These are phyloP conservation scores for Colletotrichum tropicale DNA, from an alignment of 2,329 filamentous ascomycete species.

Conservation along the genomic window DNA sequence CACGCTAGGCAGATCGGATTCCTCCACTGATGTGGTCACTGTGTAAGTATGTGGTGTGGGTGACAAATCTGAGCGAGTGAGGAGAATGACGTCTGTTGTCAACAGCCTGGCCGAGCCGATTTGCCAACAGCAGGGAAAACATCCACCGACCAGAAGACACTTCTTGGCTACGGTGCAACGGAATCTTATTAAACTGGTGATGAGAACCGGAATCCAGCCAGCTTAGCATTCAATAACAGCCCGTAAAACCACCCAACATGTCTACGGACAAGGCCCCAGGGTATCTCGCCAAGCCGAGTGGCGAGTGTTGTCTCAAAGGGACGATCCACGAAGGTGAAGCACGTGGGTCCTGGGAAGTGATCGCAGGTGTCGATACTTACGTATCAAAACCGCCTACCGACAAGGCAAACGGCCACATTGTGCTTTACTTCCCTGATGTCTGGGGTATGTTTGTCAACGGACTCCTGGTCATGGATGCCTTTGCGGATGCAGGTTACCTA, in stretches of 20 bases:
- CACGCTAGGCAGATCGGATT: background rate
- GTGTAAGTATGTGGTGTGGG: background rate
- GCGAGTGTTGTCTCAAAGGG: background rate
- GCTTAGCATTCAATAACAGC: background rate
- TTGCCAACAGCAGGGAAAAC: background rate
- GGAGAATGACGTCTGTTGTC: background rate
- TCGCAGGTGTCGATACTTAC: background rate
- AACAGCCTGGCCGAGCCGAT: background rate
- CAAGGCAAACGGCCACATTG: background rate
- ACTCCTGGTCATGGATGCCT: background rate
- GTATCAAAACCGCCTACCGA: background rate
- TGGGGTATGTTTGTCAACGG: background rate
- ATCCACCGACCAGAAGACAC: background rate
- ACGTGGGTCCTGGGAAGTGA: background rate
- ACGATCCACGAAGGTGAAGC: background rate
- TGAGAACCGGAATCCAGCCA: background rate
- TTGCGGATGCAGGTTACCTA: background rate
- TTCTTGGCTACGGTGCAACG: background rate
- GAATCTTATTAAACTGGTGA: background rate
- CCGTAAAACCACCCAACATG: background rate
- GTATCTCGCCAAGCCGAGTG: background rate
- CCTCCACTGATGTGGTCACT: background rate
- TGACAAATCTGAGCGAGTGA: background rate
- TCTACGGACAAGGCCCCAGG: accelerated
- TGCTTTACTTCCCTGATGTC: background rate